Evolutionary conservation across 495 filamentous ascomycete species (phyloP), one percentile per base, ranked within the genome.

Genomic region (Penicillium alfredii): DNA sequence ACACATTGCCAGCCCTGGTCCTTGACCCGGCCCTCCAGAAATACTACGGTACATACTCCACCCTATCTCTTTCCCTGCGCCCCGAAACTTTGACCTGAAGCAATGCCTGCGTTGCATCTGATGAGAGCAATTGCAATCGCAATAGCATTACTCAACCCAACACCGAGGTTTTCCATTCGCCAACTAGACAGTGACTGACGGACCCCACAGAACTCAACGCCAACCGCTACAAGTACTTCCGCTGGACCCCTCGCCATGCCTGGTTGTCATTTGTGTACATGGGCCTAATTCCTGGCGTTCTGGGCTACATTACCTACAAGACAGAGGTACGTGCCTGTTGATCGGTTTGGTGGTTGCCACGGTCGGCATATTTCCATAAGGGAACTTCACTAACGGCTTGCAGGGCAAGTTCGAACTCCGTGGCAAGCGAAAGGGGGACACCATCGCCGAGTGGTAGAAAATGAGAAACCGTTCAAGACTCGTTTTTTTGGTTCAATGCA

Each of bases 191-290:
- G 33, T 47, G 7, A 47, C 58, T 57, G 41, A 64, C 44, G 13
- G 15, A 21, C 25, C 17, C 14, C 5, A 53, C 53, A 98, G 92
- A 83, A 55, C 84, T 96, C 78, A 76, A 71, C 49, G 59, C 69
- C 47, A 88, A 93, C 69, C 84, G 92, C 32, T 82, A 88, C 77
- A 89, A 85, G 66, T 94, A 88, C 77, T 98, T 96, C 76, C 77
- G 86, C 52, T 97, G 85, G 84, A 96, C 81, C 9, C 73, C 77
- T 15, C 73, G 84, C 46, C 92, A 88, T 28, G 87, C 84, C 15
- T 77, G 77, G 71, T 44, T 94, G 43, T 82, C 78, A 3, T 76
- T 95, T 51, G 56, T 79, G 20, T 95, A 87, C 63, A 72, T 81
- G 38, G 63, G 78, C 16, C 63, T 75, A 22, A 73, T 96, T 14